Percentiles rank a stretch among this genome's conserved stretches.
Evolutionary conservation across 2,329 filamentous ascomycete species (phyloP).

Genomic region (Atkinsonella hypoxylon): DNA sequence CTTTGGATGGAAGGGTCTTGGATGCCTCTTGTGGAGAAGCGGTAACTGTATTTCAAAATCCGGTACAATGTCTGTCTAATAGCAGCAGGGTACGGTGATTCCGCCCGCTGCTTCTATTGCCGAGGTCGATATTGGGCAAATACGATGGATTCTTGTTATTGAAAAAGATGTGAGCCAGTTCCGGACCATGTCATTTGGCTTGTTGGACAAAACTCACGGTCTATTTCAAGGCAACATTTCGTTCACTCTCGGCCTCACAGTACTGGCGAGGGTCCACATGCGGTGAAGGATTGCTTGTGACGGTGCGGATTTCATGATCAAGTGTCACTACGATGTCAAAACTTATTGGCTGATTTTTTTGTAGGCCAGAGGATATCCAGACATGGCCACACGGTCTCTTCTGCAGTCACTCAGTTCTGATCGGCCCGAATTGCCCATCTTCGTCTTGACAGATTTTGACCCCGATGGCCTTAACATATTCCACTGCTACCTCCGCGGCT

Average conservation of each 20-base stretch:
- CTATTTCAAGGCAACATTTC: constrained; percentile 54
- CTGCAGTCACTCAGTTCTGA: constrained; percentile 39
- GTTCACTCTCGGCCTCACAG: constrained; percentile 45
- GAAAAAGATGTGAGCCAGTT: constrained; percentile 57
- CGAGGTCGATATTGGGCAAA: constrained; percentile 32
- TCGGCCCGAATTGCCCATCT: constrained; percentile 41
- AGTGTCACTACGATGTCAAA: no score
- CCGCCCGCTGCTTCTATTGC: constrained; percentile 40
- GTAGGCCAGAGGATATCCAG: constrained; percentile 73
- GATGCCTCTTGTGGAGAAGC: constrained; percentile 19
- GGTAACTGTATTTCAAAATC: constrained; percentile 11
- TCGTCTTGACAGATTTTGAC: constrained; percentile 61
- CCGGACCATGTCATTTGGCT: not conserved
- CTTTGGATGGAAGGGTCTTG: constrained; percentile 29
- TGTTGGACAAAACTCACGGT: not conserved
- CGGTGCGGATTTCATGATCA: constrained; percentile 29
- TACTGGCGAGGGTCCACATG: constrained; percentile 39
- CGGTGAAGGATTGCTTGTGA: constrained; percentile 54
- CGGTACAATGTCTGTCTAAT: constrained; percentile 7
- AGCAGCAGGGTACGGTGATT: constrained; percentile 44
- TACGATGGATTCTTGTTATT: constrained; percentile 58
- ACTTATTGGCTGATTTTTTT: not conserved
- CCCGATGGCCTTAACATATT: constrained; percentile 66
- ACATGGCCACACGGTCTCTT: constrained; percentile 57
- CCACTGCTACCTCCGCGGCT: constrained; percentile 61